A percentile compares a stretch with the other conserved stretches of the same genome.
These are phyloP conservation scores for Corrigiola litoralis DNA, from an alignment of 179 eudicot species.

Conservation along the genomic window DNA sequence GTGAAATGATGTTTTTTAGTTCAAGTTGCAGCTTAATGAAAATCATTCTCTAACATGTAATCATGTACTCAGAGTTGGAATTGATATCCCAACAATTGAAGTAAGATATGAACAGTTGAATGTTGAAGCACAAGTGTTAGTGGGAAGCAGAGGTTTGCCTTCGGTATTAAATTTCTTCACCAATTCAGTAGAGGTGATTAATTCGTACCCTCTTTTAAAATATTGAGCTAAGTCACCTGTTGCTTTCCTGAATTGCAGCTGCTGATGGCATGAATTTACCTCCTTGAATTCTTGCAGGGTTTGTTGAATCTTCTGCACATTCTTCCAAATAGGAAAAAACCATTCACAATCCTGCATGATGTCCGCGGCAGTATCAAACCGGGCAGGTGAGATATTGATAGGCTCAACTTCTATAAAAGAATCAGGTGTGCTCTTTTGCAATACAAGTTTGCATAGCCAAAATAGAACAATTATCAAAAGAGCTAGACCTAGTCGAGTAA, in stretches of 20 bases:
- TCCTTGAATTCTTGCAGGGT: constrained; percentile 31
- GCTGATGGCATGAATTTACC: background rate
- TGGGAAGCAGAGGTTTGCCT: constrained; percentile 69
- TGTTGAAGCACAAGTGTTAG: constrained; percentile 62
- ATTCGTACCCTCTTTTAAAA: background rate
- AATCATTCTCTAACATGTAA: no score
- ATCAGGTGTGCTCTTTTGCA: background rate
- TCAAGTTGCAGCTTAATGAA: background rate
- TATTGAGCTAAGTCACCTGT: background rate
- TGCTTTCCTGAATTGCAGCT: background rate
- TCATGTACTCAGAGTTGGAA: constrained; percentile 48
- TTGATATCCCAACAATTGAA: constrained; percentile 69
- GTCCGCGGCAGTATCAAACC: constrained; percentile 71
- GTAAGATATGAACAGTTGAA: constrained; percentile 69
- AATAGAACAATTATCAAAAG: no score
- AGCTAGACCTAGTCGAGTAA: no score
- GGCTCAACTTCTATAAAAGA: background rate
- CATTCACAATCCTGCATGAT: constrained; percentile 65
- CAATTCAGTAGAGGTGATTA: constrained; percentile 55
- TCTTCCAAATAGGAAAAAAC: constrained; percentile 61
- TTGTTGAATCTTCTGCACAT: constrained; percentile 53
- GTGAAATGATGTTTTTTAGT: no score
- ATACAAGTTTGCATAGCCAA: no score
- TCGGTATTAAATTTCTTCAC: constrained; percentile 61
- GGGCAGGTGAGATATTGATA: constrained; percentile 53